Evolutionary conservation across 2,329 filamentous ascomycete species (phyloP), one percentile per base, ranked within the genome.

Genomic region (Clonostachys rosea): DNA sequence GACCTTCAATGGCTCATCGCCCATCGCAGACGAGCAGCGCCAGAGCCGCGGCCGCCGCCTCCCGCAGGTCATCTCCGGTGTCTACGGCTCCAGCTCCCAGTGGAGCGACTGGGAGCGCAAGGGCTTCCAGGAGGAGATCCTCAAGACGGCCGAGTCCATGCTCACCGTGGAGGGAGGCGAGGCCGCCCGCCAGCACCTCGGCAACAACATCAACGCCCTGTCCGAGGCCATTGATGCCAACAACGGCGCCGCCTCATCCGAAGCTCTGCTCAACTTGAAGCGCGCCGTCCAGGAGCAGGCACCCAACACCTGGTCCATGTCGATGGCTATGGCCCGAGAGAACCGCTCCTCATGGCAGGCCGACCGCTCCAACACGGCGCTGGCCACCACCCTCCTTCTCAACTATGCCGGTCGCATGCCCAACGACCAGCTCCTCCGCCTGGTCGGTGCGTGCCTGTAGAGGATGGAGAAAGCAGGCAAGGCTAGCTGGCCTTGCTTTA

Each of bases 271-370:
- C 5, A 40, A 47, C 12, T 46, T 61, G 43, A 57, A 56, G 50
- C 48, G 49, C 17, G 49, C 46, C 5, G 44, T 60, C 10, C 53
- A 60, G 35, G 45, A 57, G 35, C 52, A 57, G 53, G 58, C 57
- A 2, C 59, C 60, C 2, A 57, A 55, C 34, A 51, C 57, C 1
- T 63, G 60, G 60, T 50, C 56, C 6, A 40, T 61, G 33, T 53
- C 54, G 12, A 56, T 55, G 51, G 54, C 57, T 5, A 46, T 62
- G 37, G 54, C 51, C 5, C 41, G 50, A 4, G 51, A 54, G 3
- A 49, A 46, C 30, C 43, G 50, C 3, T 36, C 44, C 6, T 44
- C 49, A 14, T 52, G 53, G 51, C 52, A 57, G 24, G 44, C 45
- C 5, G 54, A 60, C 17, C 53, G 53, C 10, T 59, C 59, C 9